A percentile compares a stretch with the other conserved stretches of the same genome.
Evolutionary conservation across 306 rosid species (phyloP).

Genomic region (Quercus wislizeni): DNA sequence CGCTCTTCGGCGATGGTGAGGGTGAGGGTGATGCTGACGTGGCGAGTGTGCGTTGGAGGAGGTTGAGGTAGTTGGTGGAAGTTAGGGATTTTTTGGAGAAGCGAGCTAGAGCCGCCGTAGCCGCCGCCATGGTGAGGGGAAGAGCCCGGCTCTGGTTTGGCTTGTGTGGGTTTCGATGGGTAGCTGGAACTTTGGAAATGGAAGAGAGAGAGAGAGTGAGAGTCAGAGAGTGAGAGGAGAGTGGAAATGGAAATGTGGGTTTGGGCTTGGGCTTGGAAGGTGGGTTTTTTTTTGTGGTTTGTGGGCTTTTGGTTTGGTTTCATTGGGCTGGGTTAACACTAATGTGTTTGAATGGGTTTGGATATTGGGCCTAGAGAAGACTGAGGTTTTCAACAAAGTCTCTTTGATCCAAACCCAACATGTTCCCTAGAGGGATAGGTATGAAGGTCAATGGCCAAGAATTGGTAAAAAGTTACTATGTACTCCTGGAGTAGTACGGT

Average conservation of each 20-base stretch:
- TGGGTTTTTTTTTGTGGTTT: not conserved
- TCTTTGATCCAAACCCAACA: too few relatives aligned
- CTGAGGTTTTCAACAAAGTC: too few relatives aligned
- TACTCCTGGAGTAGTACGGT: fast-evolving
- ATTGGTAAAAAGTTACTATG: too few relatives aligned
- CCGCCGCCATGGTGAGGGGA: too few relatives aligned
- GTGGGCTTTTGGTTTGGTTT: not conserved
- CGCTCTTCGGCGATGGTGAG: constrained; percentile 31
- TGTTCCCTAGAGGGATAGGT: too few relatives aligned
- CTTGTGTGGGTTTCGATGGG: not conserved
- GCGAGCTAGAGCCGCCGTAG: constrained; percentile 74
- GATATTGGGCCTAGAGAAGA: too few relatives aligned
- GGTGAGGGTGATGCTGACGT: constrained; percentile 39
- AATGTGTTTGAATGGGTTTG: too few relatives aligned
- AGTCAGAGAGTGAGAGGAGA: too few relatives aligned
- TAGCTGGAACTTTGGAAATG: constrained; percentile 11
- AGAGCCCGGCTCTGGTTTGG: constrained; percentile 9
- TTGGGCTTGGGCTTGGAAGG: constrained; percentile 12
- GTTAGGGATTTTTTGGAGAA: constrained; percentile 60
- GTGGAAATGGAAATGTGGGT: not conserved
- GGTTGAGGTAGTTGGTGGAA: constrained; percentile 31
- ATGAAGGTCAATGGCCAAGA: too few relatives aligned
- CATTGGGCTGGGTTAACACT: not conserved
- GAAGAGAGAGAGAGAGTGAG: not conserved
- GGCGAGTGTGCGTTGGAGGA: constrained; percentile 42